Evolutionary conservation across 202 grass and related monocot species (phyloP).

Genomic region (Brachypodium distachyon): DNA sequence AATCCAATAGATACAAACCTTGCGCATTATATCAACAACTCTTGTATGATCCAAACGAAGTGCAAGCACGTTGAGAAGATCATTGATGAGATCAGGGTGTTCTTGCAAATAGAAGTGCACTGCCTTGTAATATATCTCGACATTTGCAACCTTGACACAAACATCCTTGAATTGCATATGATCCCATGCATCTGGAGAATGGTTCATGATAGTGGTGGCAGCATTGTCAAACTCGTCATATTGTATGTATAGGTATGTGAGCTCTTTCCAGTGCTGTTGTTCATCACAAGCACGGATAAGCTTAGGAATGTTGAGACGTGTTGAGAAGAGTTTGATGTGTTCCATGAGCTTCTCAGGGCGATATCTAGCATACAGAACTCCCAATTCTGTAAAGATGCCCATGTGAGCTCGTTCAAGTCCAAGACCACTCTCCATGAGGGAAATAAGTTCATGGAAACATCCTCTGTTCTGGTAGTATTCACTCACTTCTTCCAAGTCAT

Average conservation of each 20-base stretch:
- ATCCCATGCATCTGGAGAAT: constrained; percentile 97
- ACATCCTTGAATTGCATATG: constrained; percentile 98
- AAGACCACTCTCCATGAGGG: constrained; percentile 92
- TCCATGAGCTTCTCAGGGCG: constrained; percentile 88
- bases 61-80: constrained; percentile 76
- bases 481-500: constrained; percentile 88
- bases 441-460: constrained; percentile 85
- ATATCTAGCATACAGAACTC: constrained; percentile 89
- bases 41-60: constrained; percentile 79
- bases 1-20: constrained; percentile 34
- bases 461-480: constrained; percentile 97
- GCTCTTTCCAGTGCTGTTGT: constrained; percentile 88
- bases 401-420: constrained; percentile 77
- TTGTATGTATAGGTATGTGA: constrained; percentile 82
- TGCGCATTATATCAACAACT: constrained; percentile 85
- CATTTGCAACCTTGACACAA: constrained; percentile 75
- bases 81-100: constrained; percentile 88
- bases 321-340: constrained; percentile 94
- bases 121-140: constrained; percentile 86
- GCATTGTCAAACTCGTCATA: constrained; percentile 96
- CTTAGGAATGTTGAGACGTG: constrained; percentile 71
- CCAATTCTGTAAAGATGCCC: constrained; percentile 79
- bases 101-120: constrained; percentile 94
- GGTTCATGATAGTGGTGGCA: constrained; percentile 92
- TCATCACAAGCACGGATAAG: constrained; percentile 81